Base-by-base conservation (phyloP, 108 stramenopile species). In the Pseudonitzschia pungens region DNA sequence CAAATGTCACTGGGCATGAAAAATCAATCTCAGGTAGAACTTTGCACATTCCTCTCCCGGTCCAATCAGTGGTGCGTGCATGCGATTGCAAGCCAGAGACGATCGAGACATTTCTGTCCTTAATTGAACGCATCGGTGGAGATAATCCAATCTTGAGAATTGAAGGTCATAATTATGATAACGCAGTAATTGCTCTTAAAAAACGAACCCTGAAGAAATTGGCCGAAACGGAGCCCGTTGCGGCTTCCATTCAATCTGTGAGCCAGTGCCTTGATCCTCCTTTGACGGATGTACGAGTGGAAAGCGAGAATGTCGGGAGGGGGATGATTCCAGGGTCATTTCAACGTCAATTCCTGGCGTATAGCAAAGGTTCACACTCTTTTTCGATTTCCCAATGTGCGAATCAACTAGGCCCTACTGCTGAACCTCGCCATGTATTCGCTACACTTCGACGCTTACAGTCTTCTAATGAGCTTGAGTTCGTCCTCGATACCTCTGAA, bases 11-110 rank as follows among this genome's bases (percentile, higher is more conserved):
- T 20, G 66, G 68, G 16, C 21, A 10, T n/a, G 52, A 54, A 16
- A 53, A 21, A 18, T 28, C 53, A 2, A 44, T 3, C 5, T 56
- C 58, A 16, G 52, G 20, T 7, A 66, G 56, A 55, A 44, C 26
- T 14, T 14, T 94, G 4, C 78, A 81, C 63, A 51, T 96, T 28
- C 86, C 85, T 12, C 40, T 96, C 22, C 90, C 89, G 2, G 64
- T 93, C 24, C 59, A 77, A 5, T 54, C 74, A 29, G 67, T 76
- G 0, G 84, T 90, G 0, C 65, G 72, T 20, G 73, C 74, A 24
- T 83, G 82, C 24, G 95, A 92, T 62, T 88, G 89, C 76, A 96
- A 92, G 73, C 79, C 84, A 28, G 95, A 93, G 73, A 91, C 87
- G n/a, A 83, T 96, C 29, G 91, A 93, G 70, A 96, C 95, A 26